Evolutionary conservation across 306 rosid species (phyloP).

Genomic region (Quercus gilva): DNA sequence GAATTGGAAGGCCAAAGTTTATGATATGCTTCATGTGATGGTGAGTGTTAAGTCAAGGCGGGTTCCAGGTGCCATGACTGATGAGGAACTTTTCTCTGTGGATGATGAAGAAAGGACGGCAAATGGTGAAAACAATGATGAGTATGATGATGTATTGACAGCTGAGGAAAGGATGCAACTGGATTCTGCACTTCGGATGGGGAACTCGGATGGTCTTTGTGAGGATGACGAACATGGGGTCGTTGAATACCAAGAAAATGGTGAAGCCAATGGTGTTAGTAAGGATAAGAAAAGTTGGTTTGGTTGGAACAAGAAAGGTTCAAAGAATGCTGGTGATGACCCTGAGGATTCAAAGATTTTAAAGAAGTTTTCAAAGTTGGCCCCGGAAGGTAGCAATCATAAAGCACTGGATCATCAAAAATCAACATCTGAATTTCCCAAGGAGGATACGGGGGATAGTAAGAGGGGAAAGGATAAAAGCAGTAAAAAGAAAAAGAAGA

Average conservation of each 20-base stretch:
- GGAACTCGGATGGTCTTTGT: slow-evolving; percentile 60
- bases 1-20: slow-evolving; percentile 93
- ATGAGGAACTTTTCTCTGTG: slow-evolving; percentile 92
- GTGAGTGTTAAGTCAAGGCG: slow-evolving; percentile 97
- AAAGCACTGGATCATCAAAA: slow-evolving; percentile 66
- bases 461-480: slow-evolving; percentile 89
- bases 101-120: slow-evolving; percentile 77
- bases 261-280: slow-evolving; percentile 63
- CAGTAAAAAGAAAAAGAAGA: slow-evolving; percentile 84
- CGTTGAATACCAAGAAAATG: slow-evolving; percentile 59
- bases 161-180: slow-evolving; percentile 93
- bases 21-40: slow-evolving; percentile 97
- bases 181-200: slow-evolving; percentile 91
- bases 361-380: slow-evolving; percentile 74
- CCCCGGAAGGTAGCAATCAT: slow-evolving; percentile 71
- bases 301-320: slow-evolving; percentile 88
- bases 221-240: slow-evolving; percentile 78
- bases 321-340: slow-evolving; percentile 62
- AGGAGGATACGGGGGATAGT: slow-evolving; percentile 61
- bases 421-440: slow-evolving; percentile 52
- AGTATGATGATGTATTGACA: slow-evolving; percentile 89
- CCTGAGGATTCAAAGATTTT: slow-evolving; percentile 65
- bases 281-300: slow-evolving; percentile 99
- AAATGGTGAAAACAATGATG: slow-evolving; percentile 79
- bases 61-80: slow-evolving; percentile 99